These are phyloP conservation scores for Vitis amurensis DNA, from an alignment of 164 flowering plant genomes.

Conservation along the genomic window DNA sequence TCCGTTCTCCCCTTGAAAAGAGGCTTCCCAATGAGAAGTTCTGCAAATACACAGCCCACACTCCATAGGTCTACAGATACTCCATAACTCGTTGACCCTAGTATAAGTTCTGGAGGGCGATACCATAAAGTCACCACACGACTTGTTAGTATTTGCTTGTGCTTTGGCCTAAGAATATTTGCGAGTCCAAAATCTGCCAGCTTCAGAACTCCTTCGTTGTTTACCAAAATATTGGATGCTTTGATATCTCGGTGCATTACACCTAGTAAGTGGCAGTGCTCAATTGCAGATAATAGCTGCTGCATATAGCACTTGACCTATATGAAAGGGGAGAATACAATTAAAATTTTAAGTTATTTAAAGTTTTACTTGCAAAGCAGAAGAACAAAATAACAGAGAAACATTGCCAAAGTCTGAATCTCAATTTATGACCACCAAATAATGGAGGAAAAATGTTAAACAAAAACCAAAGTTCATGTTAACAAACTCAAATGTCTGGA, in stretches of 20 bases:
- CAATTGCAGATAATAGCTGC: conserved; percentile 64
- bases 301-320: conserved; percentile 81
- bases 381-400: not conserved
- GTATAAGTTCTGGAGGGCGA: conserved; percentile 72
- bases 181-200: conserved; percentile 71
- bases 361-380: no score
- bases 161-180: conserved; percentile 31
- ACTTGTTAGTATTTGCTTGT: conserved; percentile 54
- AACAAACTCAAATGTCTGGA: not conserved
- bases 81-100: conserved; percentile 64
- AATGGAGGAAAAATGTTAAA: not conserved
- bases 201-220: conserved; percentile 55
- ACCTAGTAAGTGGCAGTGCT: conserved; percentile 73
- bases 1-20: conserved; percentile 68
- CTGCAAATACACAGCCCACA: conserved; percentile 75
- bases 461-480: not conserved
- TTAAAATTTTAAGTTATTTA: not conserved
- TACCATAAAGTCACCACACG: conserved; percentile 82
- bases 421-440: not conserved
- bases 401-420: not conserved
- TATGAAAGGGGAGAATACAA: not conserved
- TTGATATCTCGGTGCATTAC: conserved; percentile 76
- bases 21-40: conserved; percentile 57
- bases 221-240: conserved; percentile 55
- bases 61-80: conserved; percentile 70